These are phyloP conservation scores for Ensete ventricosum DNA, from an alignment of 176 grass and related monocot genomes.

Conservation along the genomic window DNA sequence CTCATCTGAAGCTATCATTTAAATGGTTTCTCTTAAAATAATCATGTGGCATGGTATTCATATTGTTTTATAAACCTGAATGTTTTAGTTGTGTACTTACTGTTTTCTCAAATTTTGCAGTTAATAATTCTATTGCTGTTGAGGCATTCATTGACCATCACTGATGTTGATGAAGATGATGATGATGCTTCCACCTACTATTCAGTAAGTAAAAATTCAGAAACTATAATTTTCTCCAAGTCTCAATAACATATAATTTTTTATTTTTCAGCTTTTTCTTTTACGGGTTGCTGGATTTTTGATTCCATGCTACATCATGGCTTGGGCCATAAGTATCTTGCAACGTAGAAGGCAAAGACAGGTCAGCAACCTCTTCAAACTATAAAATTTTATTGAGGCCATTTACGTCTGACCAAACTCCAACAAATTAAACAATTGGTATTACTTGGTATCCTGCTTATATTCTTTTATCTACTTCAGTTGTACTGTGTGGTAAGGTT, in stretches of 20 bases:
- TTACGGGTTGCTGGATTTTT: conserved; percentile 92
- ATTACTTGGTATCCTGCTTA: too few relatives aligned
- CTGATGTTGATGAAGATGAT: conserved; percentile 51
- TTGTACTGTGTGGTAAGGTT: too few relatives aligned
- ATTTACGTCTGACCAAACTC: too few relatives aligned
- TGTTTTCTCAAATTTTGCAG: conserved; percentile 20
- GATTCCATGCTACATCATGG: conserved; percentile 89
- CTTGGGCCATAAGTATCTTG: conserved; percentile 87
- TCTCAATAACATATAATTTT: not conserved
- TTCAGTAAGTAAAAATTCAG: conserved; percentile 45
- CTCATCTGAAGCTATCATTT: not conserved
- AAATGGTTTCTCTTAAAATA: not conserved
- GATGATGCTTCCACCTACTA: conserved; percentile 68
- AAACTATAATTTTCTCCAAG: not conserved
- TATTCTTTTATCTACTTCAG: too few relatives aligned
- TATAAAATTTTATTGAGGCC: not conserved
- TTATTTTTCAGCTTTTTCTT: conserved; percentile 55
- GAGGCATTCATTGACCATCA: conserved; percentile 73
- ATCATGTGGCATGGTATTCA: not conserved
- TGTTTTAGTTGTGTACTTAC: not conserved
- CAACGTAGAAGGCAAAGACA: conserved; percentile 85
- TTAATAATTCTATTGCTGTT: conserved; percentile 90
- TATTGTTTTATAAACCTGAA: not conserved
- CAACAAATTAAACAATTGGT: too few relatives aligned
- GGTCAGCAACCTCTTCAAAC: conserved; percentile 11